Conservation (phyloP, 768 basidiomycete species). For the Amanita inopinata region DNA sequence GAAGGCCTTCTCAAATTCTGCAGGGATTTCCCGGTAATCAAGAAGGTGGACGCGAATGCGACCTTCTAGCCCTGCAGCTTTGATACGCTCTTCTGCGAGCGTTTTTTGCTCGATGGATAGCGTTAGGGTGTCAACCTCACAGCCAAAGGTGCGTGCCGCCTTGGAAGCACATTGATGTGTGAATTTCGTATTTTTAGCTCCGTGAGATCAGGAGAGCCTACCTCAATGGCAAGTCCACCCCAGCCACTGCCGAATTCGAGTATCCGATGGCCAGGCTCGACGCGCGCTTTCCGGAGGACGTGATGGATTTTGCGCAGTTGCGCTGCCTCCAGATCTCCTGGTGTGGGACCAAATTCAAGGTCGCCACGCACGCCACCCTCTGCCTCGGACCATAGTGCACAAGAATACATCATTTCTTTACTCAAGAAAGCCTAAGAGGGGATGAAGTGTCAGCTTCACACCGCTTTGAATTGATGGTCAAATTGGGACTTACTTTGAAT, state of each 20-base stretch:
- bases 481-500: constrained; percentile 46
- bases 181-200: constrained; percentile 1
- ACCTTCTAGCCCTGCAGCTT: constrained; percentile 55
- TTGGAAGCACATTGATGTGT: constrained; percentile 17
- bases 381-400: constrained; percentile 72
- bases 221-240: constrained; percentile 87
- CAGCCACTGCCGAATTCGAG: constrained; percentile 93
- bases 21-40: constrained; percentile 82
- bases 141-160: constrained; percentile 64
- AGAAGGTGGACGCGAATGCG: constrained; percentile 79
- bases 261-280: constrained; percentile 70
- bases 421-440: constrained; percentile 58
- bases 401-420: constrained; percentile 92
- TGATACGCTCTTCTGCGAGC: constrained; percentile 79
- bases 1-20: constrained; percentile 74
- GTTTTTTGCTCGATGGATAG: constrained; percentile 81
- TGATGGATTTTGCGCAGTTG: constrained; percentile 78
- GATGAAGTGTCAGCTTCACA: constrained; percentile 9
- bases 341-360: constrained; percentile 41
- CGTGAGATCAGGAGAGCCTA: constrained; percentile 19
- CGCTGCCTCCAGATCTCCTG: constrained; percentile 69
- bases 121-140: constrained; percentile 85
- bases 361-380: constrained; percentile 77
- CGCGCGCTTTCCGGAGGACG: constrained; percentile 68
- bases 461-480: constrained; percentile 6